phyloP scores from a whole-genome alignment of 1,139 yeast genomes.

The Nakaseomyces delphensis region DNA sequence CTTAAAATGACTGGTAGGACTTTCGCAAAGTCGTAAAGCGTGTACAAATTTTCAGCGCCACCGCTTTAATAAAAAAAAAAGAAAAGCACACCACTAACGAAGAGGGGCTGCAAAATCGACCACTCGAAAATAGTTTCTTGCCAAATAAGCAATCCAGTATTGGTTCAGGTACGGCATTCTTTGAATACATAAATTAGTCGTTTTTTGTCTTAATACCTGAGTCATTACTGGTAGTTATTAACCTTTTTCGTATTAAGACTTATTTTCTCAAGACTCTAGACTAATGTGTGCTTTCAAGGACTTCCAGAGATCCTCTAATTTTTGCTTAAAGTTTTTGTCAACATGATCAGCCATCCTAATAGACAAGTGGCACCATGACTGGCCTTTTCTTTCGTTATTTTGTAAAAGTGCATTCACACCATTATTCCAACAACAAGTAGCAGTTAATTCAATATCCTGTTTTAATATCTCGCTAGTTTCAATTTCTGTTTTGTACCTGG shows the following conservation, averaged over 20 bases:
- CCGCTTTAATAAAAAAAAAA: neutral
- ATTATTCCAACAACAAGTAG: slow-evolving; percentile 23
- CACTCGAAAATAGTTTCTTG: neutral
- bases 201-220: too few relatives aligned
- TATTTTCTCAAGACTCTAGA: neutral
- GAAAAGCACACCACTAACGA: neutral
- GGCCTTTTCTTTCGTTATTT: slow-evolving; percentile 12
- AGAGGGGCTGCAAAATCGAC: neutral
- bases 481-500: slow-evolving; percentile 1
- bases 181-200: too few relatives aligned
- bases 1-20: neutral
- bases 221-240: too few relatives aligned
- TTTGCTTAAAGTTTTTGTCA: slow-evolving; percentile 13
- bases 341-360: slow-evolving; percentile 15
- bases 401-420: slow-evolving; percentile 20
- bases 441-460: slow-evolving; percentile 18
- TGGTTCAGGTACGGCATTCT: too few relatives aligned
- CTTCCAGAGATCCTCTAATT: slow-evolving; percentile 17
- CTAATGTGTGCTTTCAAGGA: neutral
- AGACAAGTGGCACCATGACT: slow-evolving; percentile 19
- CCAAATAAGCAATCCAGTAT: too few relatives aligned
- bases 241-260: too few relatives aligned
- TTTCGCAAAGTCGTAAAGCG: neutral
- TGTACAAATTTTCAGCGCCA: neutral
- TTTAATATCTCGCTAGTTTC: slow-evolving; percentile 2